Conservation (phyloP, 148 eudicot species). For the Rhododendron williamsianum region DNA sequence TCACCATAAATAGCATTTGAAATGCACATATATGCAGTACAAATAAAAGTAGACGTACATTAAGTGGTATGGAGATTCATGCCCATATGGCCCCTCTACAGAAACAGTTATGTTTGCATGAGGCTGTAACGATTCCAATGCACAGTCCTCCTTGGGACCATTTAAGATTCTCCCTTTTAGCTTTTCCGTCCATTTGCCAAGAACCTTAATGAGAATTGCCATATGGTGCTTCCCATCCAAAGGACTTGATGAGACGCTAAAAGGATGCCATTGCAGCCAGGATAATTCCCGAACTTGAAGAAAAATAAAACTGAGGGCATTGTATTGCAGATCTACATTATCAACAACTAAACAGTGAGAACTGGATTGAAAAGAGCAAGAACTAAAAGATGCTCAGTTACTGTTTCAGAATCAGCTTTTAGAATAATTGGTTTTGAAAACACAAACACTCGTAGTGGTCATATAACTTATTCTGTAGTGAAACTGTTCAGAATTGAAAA, state of each 20-base stretch:
- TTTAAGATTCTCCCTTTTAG: slow-evolving; percentile 42
- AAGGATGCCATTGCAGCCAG: slow-evolving; percentile 89
- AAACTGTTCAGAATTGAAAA: background rate
- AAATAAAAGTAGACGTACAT: slow-evolving; percentile 34
- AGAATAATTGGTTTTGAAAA: background rate
- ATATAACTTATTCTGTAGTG: background rate
- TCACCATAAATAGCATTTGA: background rate
- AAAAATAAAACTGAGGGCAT: slow-evolving; percentile 81
- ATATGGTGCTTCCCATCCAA: slow-evolving; percentile 66
- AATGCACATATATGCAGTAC: background rate
- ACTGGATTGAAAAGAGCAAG: background rate
- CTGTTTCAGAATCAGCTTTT: background rate
- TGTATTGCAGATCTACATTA: slow-evolving; percentile 61
- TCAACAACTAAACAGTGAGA: slow-evolving; percentile 5
- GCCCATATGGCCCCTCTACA: slow-evolving; percentile 95
- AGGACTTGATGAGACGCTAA: slow-evolving; percentile 88
- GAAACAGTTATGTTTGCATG: slow-evolving; percentile 48
- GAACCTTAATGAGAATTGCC: slow-evolving; percentile 64
- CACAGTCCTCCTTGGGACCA: slow-evolving; percentile 25
- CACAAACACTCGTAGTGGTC: background rate
- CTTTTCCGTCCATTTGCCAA: slow-evolving; percentile 67
- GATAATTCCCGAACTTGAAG: slow-evolving; percentile 77
- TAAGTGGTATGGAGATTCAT: slow-evolving; percentile 77
- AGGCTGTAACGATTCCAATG: slow-evolving; percentile 26
- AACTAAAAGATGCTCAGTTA: background rate